Percentiles rank a stretch among this genome's conserved stretches.
Evolutionary conservation across 192 early-diverging fungal genomes (phyloP).

Genomic region (Coemansia sp.): DNA sequence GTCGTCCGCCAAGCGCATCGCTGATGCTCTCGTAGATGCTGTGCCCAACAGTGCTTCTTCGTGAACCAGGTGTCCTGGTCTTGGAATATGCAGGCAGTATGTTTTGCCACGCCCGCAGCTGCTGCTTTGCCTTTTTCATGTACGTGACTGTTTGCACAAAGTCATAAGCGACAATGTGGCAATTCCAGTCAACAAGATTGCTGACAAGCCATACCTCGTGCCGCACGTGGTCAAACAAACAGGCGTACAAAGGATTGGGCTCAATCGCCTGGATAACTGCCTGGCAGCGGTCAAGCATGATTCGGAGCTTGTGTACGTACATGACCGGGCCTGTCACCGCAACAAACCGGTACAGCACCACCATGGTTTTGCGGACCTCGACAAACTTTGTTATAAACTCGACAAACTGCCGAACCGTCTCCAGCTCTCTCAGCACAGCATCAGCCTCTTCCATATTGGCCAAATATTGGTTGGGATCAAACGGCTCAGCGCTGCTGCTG

Average conservation of each 20-base stretch:
- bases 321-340: constrained; percentile 51
- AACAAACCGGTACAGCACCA: constrained; percentile 49
- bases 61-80: background rate
- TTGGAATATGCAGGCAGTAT: constrained; percentile 12
- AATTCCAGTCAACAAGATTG: constrained; percentile 42
- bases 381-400: constrained; percentile 42
- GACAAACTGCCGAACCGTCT: constrained; percentile 35
- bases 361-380: constrained; percentile 52
- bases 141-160: constrained; percentile 38
- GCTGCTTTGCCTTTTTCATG: constrained; percentile 32
- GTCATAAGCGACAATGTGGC: constrained; percentile 34
- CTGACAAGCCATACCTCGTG: constrained; percentile 42
- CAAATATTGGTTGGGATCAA: constrained; percentile 41
- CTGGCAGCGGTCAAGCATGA: constrained; percentile 39
- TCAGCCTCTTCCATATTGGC: constrained; percentile 36
- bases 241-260: constrained; percentile 29
- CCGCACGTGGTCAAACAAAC: constrained; percentile 33
- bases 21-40: constrained; percentile 25
- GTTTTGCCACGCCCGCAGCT: constrained; percentile 34
- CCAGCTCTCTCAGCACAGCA: constrained; percentile 34
- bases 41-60: constrained; percentile 9
- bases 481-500: constrained; percentile 11
- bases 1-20: constrained; percentile 15
- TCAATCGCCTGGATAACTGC: constrained; percentile 21
- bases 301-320: constrained; percentile 26